Conservation (phyloP, 2,329 filamentous ascomycete species). For the Fusarium duplospermum region DNA sequence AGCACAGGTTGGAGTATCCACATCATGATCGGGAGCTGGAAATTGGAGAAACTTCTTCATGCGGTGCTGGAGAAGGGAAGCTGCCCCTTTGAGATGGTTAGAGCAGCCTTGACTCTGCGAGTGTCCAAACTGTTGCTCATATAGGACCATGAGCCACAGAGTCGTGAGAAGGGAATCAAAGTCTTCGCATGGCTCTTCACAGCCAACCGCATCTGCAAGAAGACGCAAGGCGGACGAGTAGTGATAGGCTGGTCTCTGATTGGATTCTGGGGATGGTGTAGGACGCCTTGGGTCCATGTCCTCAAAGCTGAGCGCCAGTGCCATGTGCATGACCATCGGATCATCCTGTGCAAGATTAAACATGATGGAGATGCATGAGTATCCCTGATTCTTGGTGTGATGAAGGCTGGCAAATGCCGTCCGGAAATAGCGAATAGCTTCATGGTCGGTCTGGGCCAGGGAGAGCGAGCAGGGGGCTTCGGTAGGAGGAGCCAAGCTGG, state of each 20-base stretch:
- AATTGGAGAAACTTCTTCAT: conserved; percentile 16
- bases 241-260: conserved; percentile 22
- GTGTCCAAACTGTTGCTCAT: conserved; percentile 52
- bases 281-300: neutral
- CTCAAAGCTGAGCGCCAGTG: neutral
- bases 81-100: conserved; percentile 48
- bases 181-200: conserved; percentile 33
- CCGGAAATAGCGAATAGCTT: neutral
- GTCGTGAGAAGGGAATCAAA: conserved; percentile 46
- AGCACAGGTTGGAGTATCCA: neutral
- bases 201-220: conserved; percentile 43
- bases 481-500: neutral
- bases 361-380: neutral
- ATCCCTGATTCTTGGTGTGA: neutral
- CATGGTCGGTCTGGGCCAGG: neutral
- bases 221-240: conserved; percentile 46
- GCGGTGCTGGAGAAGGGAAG: conserved; percentile 45
- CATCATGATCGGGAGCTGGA: neutral
- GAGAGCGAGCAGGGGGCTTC: neutral
- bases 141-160: conserved; percentile 51
- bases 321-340: neutral
- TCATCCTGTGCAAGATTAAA: neutral
- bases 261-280: neutral
- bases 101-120: conserved; percentile 42
- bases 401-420: neutral